These are phyloP conservation scores for Wilcoxina mikolae DNA, from an alignment of 495 filamentous ascomycete genomes.

Conservation along the genomic window DNA sequence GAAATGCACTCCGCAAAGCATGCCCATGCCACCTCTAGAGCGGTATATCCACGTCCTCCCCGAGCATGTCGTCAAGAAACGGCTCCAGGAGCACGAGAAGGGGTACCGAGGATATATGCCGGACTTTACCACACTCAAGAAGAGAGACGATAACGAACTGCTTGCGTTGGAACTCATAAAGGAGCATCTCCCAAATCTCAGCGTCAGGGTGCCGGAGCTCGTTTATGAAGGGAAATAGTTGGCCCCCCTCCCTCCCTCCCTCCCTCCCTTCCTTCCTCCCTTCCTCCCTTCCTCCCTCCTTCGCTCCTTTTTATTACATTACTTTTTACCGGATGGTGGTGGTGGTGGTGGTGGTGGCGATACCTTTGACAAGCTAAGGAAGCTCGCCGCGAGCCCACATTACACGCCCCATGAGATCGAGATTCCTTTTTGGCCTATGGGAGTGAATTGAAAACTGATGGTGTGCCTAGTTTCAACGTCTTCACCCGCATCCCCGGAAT, in stretches of 20 bases:
- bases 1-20: background rate
- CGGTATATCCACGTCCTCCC: background rate
- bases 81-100: background rate
- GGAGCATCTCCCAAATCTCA: background rate
- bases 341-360: too few relatives aligned
- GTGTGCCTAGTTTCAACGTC: conserved; percentile 6
- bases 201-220: background rate
- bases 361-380: too few relatives aligned
- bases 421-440: too few relatives aligned
- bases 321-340: too few relatives aligned
- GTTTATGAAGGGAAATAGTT: conserved; percentile 6
- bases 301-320: too few relatives aligned
- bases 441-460: too few relatives aligned
- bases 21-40: background rate
- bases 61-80: conserved; percentile 6
- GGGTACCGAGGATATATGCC: conserved; percentile 3
- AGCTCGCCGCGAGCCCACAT: too few relatives aligned
- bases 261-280: background rate
- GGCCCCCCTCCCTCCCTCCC: background rate
- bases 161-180: conserved; percentile 4
- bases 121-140: conserved; percentile 1
- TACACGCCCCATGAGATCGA: too few relatives aligned
- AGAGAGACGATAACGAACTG: conserved; percentile 9
- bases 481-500: conserved; percentile 4
- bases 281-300: background rate